Evolutionary conservation across 208 protist species (phyloP).

Genomic region (Leishmania gerbilli): DNA sequence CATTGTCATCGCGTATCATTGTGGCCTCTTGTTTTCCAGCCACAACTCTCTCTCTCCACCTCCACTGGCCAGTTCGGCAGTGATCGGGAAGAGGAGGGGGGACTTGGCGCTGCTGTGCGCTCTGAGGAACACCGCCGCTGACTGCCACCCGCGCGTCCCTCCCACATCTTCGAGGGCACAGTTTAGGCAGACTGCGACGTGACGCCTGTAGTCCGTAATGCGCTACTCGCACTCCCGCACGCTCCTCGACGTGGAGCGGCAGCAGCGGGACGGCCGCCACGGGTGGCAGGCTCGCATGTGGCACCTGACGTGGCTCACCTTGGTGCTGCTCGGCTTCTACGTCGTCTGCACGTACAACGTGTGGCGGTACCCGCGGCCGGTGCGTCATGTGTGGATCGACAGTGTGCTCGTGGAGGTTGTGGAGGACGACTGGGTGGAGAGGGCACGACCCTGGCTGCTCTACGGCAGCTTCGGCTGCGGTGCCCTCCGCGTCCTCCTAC

Average conservation of each 20-base stretch:
- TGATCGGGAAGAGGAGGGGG: not conserved
- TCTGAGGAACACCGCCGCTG: not conserved
- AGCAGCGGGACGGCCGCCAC: conserved; percentile 17
- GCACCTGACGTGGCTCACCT: conserved; percentile 25
- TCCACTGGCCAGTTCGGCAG: not conserved
- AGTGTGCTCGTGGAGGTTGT: conserved; percentile 78
- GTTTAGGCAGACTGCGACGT: not conserved
- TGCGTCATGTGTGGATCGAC: conserved; percentile 66
- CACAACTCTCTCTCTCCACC: not conserved
- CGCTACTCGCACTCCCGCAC: conserved; percentile 30
- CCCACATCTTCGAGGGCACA: not conserved
- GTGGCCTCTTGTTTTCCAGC: not conserved
- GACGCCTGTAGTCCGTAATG: conserved; percentile 6
- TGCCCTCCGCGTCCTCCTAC: conserved; percentile 26
- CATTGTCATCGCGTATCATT: not conserved
- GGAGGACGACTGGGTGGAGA: conserved; percentile 40
- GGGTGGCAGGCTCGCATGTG: conserved; percentile 11
- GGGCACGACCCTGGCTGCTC: conserved; percentile 15
- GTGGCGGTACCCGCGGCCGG: conserved; percentile 41
- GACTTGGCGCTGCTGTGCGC: not conserved
- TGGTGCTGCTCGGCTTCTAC: conserved; percentile 17
- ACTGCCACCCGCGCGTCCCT: not conserved
- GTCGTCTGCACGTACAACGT: conserved; percentile 16
- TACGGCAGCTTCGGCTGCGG: conserved; percentile 21
- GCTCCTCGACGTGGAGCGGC: conserved; percentile 31